These are phyloP conservation scores for Pelagomonas calceolata DNA, from an alignment of 108 stramenopile genomes.

Conservation along the genomic window DNA sequence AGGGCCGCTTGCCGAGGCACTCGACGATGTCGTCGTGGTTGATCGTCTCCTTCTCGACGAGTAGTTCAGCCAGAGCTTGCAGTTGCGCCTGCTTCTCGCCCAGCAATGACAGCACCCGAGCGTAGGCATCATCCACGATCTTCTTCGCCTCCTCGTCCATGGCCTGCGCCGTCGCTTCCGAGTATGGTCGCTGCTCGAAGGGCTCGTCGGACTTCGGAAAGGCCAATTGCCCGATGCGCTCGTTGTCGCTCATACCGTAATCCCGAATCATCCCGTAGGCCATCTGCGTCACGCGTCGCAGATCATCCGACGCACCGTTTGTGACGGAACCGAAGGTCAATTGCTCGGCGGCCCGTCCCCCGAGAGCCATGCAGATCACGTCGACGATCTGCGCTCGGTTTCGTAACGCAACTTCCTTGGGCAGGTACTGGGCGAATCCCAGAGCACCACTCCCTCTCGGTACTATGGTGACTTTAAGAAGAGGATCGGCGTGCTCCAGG, in stretches of 20 bases:
- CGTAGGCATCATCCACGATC: slow-evolving; percentile 80
- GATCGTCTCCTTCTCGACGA: slow-evolving; percentile 91
- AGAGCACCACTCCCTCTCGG: slow-evolving; percentile 77
- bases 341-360: slow-evolving; percentile 85
- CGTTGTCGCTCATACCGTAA: slow-evolving; percentile 76
- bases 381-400: slow-evolving; percentile 81
- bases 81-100: slow-evolving; percentile 63
- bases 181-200: slow-evolving; percentile 75
- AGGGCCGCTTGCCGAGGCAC: slow-evolving; percentile 79
- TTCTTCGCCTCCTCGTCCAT: slow-evolving; percentile 89
- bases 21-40: slow-evolving; percentile 85
- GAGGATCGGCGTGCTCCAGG: slow-evolving; percentile 87
- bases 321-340: slow-evolving; percentile 85
- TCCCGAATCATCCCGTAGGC: slow-evolving; percentile 79
- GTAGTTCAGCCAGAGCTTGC: slow-evolving; percentile 61
- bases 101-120: slow-evolving; percentile 63
- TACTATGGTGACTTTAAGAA: slow-evolving; percentile 92
- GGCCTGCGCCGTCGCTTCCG: slow-evolving; percentile 77
- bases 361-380: slow-evolving; percentile 91
- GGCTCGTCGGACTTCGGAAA: slow-evolving; percentile 60
- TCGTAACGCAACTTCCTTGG: slow-evolving; percentile 74
- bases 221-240: slow-evolving; percentile 77
- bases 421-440: slow-evolving; percentile 91
- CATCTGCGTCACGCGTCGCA: slow-evolving; percentile 79
- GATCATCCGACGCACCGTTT: slow-evolving; percentile 87